phyloP scores from a whole-genome alignment of 2,329 filamentous ascomycete genomes.

The Penicillium verrucosum region DNA sequence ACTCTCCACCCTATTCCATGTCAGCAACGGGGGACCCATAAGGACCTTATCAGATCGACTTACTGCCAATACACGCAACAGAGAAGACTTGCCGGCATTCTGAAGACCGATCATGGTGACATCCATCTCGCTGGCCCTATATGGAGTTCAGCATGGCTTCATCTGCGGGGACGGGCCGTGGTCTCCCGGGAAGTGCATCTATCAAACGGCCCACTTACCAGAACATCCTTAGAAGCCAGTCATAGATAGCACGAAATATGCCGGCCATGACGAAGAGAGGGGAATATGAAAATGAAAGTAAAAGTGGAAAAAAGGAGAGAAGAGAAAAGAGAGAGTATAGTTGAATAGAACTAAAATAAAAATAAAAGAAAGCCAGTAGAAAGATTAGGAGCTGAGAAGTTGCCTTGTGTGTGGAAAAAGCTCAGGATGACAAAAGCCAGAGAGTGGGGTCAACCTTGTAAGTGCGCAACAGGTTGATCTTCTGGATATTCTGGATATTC shows the following conservation, averaged over 20 bases:
- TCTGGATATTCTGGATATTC: background rate
- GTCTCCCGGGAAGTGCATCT: constrained; percentile 27
- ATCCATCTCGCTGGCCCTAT: constrained; percentile 98
- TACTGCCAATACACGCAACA: constrained; percentile 92
- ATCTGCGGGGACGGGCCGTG: constrained; percentile 37
- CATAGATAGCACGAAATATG: constrained; percentile 91
- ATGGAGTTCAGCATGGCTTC: constrained; percentile 21
- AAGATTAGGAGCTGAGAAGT: constrained; percentile 13
- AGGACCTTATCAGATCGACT: constrained; percentile 41
- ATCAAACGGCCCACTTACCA: constrained; percentile 62
- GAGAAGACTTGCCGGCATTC: constrained; percentile 95
- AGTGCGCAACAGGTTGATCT: background rate
- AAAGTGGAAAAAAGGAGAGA: constrained; percentile 6
- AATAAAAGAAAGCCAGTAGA: constrained; percentile 7
- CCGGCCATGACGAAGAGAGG: constrained; percentile 69
- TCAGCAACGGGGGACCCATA: constrained; percentile 3
- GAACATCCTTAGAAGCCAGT: constrained; percentile 96
- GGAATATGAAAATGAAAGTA: background rate
- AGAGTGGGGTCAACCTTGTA: constrained; percentile 17
- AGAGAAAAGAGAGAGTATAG: constrained; percentile 1
- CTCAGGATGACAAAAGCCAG: constrained; percentile 11
- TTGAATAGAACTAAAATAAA: constrained; percentile 7
- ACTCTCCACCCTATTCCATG: constrained; percentile 77
- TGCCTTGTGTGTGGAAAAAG: constrained; percentile 11
- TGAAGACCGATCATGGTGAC: constrained; percentile 98